Evolutionary conservation across 305 asterid genomes (phyloP).

Genomic region (Coffea humblotiana): DNA sequence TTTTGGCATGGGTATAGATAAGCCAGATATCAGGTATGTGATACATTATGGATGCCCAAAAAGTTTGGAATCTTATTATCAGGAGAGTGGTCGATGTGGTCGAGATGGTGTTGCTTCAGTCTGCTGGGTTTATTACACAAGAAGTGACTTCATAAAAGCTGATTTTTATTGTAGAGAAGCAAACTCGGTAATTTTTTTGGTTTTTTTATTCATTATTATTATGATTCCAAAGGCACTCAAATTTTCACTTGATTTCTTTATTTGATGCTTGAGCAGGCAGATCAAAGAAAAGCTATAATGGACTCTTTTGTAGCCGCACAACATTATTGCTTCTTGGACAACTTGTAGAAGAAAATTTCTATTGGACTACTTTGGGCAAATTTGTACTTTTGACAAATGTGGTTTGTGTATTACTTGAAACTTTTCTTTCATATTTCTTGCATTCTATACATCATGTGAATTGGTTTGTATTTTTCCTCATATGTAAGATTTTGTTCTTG

Average conservation of each 20-base stretch:
- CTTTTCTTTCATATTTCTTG: constrained; percentile 3
- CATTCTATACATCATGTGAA: neutral
- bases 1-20: constrained; percentile 99
- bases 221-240: constrained; percentile 1
- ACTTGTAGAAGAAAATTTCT: constrained; percentile 90
- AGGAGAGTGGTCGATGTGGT: constrained; percentile 99
- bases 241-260: constrained; percentile 2
- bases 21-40: constrained; percentile 87
- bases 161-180: constrained; percentile 87
- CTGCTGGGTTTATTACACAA: constrained; percentile 81
- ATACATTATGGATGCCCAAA: constrained; percentile 98
- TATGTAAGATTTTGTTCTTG: neutral
- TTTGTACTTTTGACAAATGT: constrained; percentile 48
- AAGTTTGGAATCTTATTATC: constrained; percentile 97
- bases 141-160: constrained; percentile 81
- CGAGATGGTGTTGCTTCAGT: constrained; percentile 90
- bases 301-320: constrained; percentile 81
- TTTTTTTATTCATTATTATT: neutral
- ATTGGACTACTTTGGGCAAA: constrained; percentile 86
- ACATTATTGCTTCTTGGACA: constrained; percentile 74
- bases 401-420: constrained; percentile 45
- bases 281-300: constrained; percentile 76
- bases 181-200: constrained; percentile 44
- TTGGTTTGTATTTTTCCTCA: neutral
- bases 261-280: constrained; percentile 51